Evolutionary conservation across 139 green algal genomes (phyloP).

Genomic region (Tetratostichococcus sp.): DNA sequence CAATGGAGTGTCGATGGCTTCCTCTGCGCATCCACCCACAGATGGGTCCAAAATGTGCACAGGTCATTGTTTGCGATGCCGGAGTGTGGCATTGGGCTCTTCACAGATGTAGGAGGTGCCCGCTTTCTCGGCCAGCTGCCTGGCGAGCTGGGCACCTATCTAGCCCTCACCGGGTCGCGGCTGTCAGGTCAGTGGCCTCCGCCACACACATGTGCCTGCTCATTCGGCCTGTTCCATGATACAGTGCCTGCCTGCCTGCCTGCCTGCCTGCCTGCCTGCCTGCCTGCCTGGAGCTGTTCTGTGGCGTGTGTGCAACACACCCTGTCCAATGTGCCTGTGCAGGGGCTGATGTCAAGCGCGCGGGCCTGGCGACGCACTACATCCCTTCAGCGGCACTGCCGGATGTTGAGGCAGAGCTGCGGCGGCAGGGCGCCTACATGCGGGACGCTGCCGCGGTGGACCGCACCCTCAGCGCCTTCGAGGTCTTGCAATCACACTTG

Average conservation of each 20-base stretch:
- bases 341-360: conserved; percentile 61
- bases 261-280: too few relatives aligned
- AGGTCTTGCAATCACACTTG: conserved; percentile 12
- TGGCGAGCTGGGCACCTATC: conserved; percentile 62
- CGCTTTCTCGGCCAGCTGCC: conserved; percentile 73
- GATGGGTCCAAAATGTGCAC: not conserved
- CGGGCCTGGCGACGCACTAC: conserved; percentile 83
- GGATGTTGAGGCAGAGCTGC: conserved; percentile 37
- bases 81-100: conserved; percentile 94
- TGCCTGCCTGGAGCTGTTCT: too few relatives aligned
- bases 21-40: too few relatives aligned
- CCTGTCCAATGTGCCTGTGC: not conserved
- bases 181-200: conserved; percentile 51
- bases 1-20: too few relatives aligned
- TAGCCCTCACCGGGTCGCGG: conserved; percentile 76
- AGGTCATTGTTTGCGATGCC: conserved; percentile 96
- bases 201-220: too few relatives aligned
- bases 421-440: conserved; percentile 10
- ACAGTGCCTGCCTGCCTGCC: too few relatives aligned
- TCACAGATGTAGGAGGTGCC: conserved; percentile 87
- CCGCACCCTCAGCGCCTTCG: conserved; percentile 11
- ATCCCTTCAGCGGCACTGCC: conserved; percentile 52
- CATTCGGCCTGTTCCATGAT: too few relatives aligned
- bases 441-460: conserved; percentile 7
- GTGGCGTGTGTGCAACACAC: too few relatives aligned